phyloP scores from a whole-genome alignment of 2,329 filamentous ascomycete species.

The Fusarium zealandicum region DNA sequence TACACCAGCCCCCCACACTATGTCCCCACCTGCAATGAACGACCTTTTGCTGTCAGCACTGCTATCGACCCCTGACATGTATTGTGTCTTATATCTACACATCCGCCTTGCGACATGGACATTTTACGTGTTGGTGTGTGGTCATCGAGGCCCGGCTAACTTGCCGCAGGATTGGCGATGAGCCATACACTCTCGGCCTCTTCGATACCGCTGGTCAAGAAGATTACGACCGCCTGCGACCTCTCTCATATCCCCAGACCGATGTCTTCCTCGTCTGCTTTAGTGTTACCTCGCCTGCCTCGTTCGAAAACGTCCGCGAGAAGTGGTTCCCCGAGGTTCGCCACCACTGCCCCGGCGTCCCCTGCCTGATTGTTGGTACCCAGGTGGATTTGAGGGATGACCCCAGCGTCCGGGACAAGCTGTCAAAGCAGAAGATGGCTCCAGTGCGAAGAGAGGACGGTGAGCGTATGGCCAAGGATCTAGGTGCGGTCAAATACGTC shows the following conservation, averaged over 20 bases:
- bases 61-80: slow-evolving; percentile 4
- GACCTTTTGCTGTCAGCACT: slow-evolving; percentile 10
- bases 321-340: slow-evolving; percentile 99
- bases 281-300: slow-evolving; percentile 95
- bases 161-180: slow-evolving; percentile 86
- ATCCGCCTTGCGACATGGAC: slow-evolving; percentile 5
- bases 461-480: slow-evolving; percentile 93
- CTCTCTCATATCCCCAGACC: slow-evolving; percentile 96
- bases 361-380: slow-evolving; percentile 96
- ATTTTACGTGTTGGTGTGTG: neutral
- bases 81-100: slow-evolving; percentile 4
- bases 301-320: slow-evolving; percentile 98
- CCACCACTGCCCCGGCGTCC: slow-evolving; percentile 97
- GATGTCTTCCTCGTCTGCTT: slow-evolving; percentile 99
- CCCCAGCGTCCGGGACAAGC: slow-evolving; percentile 84
- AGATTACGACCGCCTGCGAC: slow-evolving; percentile 97
- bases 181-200: slow-evolving; percentile 94
- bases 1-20: slow-evolving; percentile 23
- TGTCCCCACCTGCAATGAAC: slow-evolving; percentile 21
- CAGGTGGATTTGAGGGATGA: slow-evolving; percentile 97
- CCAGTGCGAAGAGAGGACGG: slow-evolving; percentile 93
- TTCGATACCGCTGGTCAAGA: slow-evolving; percentile 99
- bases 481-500: slow-evolving; percentile 98
- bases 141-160: slow-evolving; percentile 28
- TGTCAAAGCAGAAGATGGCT: slow-evolving; percentile 94